Evolutionary conservation across 306 rosid species (phyloP), one percentile per base, ranked within the genome.

Genomic region (Oxytropis ochrocephala): DNA sequence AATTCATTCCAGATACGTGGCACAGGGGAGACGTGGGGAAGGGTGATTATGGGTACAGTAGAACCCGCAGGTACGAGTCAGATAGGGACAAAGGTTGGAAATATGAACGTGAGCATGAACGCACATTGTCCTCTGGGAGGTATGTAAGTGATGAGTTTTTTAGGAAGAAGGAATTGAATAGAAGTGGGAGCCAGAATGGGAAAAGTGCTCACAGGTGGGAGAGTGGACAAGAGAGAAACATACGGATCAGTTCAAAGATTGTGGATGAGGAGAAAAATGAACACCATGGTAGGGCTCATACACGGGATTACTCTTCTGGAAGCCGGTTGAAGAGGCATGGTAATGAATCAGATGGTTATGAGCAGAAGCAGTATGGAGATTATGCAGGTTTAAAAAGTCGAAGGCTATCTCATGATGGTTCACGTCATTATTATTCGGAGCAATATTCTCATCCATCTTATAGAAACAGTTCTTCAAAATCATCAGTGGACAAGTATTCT

Each of bases 1-100:
- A 95, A 71, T 87, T 85, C 69, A 75, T 95, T 83, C 92, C 96
- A 5, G 96, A 91, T 51, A 85, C 93, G 61, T 89, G 99, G 99
- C 86, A 95, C 51, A 85, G 80, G 75, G 88, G 90, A 51, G 98
- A 86, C 53, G 48, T 61, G 19, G 79, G 76, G 46, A 81, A 74
- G 85, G 96, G 85, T 38, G 96, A 84, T 38, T 83, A 83, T 74
- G 72, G 54, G 56, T 74, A 82, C 58, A 18, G 73, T 30, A 87
- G 85, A 84, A 58, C 65, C 43, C 85, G 80, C 57, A 85, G 96
- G 79, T 84, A 83, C 44, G 92, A 87, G 29, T 60, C 83, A 9
- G 86, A 82, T 17, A 85, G 85, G 81, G 95, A 81, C 19, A 87
- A 74, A 72, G 85, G 82, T 4, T 81, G 95, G 92, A 90, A 81